Conservation (phyloP, 805 yeast genomes). For the Candida khao-thaluensis region DNA sequence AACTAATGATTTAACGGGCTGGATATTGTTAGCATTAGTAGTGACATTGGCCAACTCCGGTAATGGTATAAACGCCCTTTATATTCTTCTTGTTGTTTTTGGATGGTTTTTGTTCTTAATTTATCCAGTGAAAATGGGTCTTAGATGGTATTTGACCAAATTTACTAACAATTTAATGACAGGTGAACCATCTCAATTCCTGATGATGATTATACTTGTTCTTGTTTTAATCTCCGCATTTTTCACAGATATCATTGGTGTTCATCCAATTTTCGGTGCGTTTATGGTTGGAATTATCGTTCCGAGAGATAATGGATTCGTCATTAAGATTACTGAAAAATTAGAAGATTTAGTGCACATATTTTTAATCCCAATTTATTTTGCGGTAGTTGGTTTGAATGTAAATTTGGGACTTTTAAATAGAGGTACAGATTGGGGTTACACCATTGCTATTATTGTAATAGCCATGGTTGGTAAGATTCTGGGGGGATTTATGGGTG, state of each 20-base stretch:
- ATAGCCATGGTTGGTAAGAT: conserved; percentile 71
- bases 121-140: conserved; percentile 53
- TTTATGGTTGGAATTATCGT: conserved; percentile 73
- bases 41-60: conserved; percentile 75
- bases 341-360: conserved; percentile 77
- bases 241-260: conserved; percentile 81
- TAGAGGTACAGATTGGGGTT: conserved; percentile 75
- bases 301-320: conserved; percentile 75
- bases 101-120: conserved; percentile 68
- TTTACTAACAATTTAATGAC: conserved; percentile 55
- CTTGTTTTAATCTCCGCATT: conserved; percentile 67
- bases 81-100: conserved; percentile 60
- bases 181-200: conserved; percentile 61
- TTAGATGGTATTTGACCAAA: conserved; percentile 45
- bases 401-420: conserved; percentile 64
- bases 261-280: conserved; percentile 85
- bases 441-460: conserved; percentile 61
- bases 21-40: conserved; percentile 75
- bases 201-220: conserved; percentile 54
- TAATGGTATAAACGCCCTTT: conserved; percentile 65
- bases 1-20: conserved; percentile 74
- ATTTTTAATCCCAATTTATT: conserved; percentile 71
- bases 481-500: conserved; percentile 63
- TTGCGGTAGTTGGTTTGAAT: conserved; percentile 75
- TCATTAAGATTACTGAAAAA: conserved; percentile 65